Evolutionary conservation across 2,329 filamentous ascomycete species (phyloP), one percentile per base, ranked within the genome.

Genomic region (Fusarium beomiforme): DNA sequence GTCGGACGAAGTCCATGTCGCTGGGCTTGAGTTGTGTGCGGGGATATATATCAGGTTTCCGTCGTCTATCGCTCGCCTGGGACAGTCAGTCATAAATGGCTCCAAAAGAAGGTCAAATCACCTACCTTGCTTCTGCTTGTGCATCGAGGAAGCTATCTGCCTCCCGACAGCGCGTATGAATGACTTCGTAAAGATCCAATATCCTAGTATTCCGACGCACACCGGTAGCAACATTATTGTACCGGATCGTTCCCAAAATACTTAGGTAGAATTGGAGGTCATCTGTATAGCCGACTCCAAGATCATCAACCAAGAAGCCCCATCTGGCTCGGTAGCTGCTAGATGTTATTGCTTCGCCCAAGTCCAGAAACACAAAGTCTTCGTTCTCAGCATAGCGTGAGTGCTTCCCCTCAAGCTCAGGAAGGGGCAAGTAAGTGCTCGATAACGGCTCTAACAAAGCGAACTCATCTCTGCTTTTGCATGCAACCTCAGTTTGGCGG

Each of bases 251-350:
- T 16, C 31, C 51, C 19, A 75, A 67, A 19, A 73, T 67, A 4
- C 24, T 39, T 1, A 75, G 34, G 31, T 75, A 73, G 21, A 75
- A 75, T 3, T 44, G 24, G 13, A 75, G 43, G n/a, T 73, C 58
- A 23, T 75, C 70, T n/a, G 59, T 59, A 8, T 60, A 37, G 1
- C 72, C 70, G 4, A 75, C 72, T 0, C 61, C 56, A 4, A 75
- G 51, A 11, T 73, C 36, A 3, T 75, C 70, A 6, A 75, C 67
- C 39, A 74, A 19, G n/a, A 75, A 75, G 1, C 61, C 59, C 72
- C 72, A 75, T 60, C 70, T 71, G 1, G 37, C 11, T 4, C 50
- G 53, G 43, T 73, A 74, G 4, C 44, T 61, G 21, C 59, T 50
- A 3, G 36, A 39, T 7, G 53, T 64, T 4, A 74, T 54, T 5